phyloP scores from a whole-genome alignment of 495 filamentous ascomycete species.

The Penicillium egyptiacum region DNA sequence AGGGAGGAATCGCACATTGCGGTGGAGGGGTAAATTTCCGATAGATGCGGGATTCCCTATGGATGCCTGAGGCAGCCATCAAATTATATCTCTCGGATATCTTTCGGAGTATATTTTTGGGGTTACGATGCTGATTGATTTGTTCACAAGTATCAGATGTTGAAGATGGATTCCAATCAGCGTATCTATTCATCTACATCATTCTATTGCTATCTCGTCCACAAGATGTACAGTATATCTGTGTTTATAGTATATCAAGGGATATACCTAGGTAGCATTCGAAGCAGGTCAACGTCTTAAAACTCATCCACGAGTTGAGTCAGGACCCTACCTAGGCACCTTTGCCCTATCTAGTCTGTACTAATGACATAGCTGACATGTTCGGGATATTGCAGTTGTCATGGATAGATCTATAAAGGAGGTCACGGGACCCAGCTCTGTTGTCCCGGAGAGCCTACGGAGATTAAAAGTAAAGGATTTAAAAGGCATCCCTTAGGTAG shows the following conservation, averaged over 20 bases:
- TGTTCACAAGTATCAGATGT: not conserved
- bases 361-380: not conserved
- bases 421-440: not conserved
- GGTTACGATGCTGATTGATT: not conserved
- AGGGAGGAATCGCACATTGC: constrained; percentile 30
- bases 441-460: not conserved
- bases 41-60: constrained; percentile 27
- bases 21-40: constrained; percentile 45
- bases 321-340: not conserved
- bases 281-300: not conserved
- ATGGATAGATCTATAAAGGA: not conserved
- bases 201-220: too few species aligned
- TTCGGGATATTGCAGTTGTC: not conserved
- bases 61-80: constrained; percentile 36
- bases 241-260: not conserved
- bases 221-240: too few species aligned
- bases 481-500: not conserved
- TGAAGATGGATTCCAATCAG: not conserved
- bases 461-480: not conserved
- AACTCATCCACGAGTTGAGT: not conserved
- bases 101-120: not conserved
- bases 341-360: not conserved
- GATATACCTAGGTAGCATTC: not conserved
- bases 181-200: not conserved
- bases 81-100: constrained; percentile 1